Base-by-base conservation (phyloP, 305 asterid genomes). In the Fraxinus baroniana region DNA sequence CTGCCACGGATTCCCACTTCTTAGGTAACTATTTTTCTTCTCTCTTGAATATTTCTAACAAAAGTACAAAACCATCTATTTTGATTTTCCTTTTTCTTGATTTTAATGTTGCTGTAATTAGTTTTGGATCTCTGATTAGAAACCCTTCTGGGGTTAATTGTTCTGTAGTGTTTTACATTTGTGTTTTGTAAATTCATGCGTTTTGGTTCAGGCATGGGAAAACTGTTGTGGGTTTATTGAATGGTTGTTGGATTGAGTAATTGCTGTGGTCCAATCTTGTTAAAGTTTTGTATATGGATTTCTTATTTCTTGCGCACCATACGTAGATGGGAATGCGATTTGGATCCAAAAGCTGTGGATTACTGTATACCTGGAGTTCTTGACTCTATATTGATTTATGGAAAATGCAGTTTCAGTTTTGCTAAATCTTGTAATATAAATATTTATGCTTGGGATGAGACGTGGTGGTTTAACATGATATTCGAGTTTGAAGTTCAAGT, bases 11-110 rank as follows among this genome's bases (percentile, higher is more conserved):
- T 70, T 70, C 82, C 49, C 52, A 37, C 30, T 79, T 64, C 62
- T 74, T 81, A 81, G 90, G 90, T 89, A 74, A 84, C 57, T 7
- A 6, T 64, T n/a, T 37, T 64, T 72, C 8, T 37, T 75, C 20
- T 74, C 80, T 70, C 72, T 37, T 7, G 73, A 26, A 44, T 72
- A 6, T 26, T 33, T 73, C 30, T 49, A 60, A 30, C 33, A 4
- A 30, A 30, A 30, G 33, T 30, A 24, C 32, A 32, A n/a, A 79
- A 80, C 6, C 35, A 1, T 46, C 81, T 20, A 5, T 33, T 4
- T 72, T 76, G 13, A 7, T 18, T 12, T 22, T 75, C 18, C n/a
- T 28, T 2, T 78, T 33, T 26, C 46, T 7, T 6, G 28, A 73
- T 74, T 64, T 52, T 86, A n/a, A 13, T 41, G 37, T 30, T 72